Evolutionary conservation across 163 green algal species (phyloP), one percentile per base, ranked within the genome.

Genomic region (Coccomyxa subellipsoidea): DNA sequence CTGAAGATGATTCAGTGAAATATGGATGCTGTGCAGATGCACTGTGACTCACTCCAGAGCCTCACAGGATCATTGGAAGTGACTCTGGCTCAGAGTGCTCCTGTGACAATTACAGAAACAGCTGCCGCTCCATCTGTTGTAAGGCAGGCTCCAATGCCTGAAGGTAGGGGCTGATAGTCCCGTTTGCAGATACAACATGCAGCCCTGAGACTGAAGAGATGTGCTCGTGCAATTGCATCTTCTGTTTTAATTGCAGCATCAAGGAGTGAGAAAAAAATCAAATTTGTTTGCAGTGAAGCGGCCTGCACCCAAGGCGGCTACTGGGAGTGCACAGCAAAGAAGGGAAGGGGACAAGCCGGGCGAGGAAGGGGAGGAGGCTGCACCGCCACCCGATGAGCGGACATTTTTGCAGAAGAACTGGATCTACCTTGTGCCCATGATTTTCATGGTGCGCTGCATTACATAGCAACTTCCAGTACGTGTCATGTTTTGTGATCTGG

Each of bases 341-440:
- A 59, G 23, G 47, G 47, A 59, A 59, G 47, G 47, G 47, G 47
- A 1, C 47, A 59, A 59, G 47, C 15, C 21, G 23, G 47, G 47
- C 15, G 72, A n/a, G 72, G 47, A 59, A 35, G 35, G 32, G 5
- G 72, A 39, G 72, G 47, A 78, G 35, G 36, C 12, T 34, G 72
- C 35, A 39, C 72, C 72, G 35, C 35, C 35, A 35, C 29, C 47
- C 8, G 72, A 78, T 39, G 35, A 78, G 10, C 72, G 72, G 36
- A 59, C 34, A 34, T 78, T 10, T 9, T 34, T 78, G 9, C 72
- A 78, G 72, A 54, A 54, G 35, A 54, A 78, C 35, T 78, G 72
- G 72, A 35, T 78, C 29, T 78, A 59, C 72, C 2, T 78, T 0
- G 35, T 78, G 35, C 72, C 72, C 21, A 18, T 78, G 10, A 39